phyloP scores from a whole-genome alignment of 768 basidiomycete species.

The Lactarius hengduanensis region DNA sequence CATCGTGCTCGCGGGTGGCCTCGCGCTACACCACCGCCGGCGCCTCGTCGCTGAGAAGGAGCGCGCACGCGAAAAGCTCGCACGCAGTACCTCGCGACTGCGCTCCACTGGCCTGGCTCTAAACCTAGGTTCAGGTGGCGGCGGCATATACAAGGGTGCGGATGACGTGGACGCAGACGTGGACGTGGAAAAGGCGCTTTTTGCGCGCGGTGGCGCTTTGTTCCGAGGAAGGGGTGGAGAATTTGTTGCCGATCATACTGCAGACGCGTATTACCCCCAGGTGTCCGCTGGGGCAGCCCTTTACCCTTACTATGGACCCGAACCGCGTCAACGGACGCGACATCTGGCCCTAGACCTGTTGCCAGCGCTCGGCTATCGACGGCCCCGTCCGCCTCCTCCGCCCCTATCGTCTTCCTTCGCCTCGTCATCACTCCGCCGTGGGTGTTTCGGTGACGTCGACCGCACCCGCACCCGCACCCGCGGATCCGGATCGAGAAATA shows the following conservation, averaged over 20 bases:
- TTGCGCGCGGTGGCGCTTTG: conserved; percentile 6
- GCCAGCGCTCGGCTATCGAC: neutral
- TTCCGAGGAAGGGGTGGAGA: neutral
- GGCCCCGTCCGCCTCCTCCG: neutral
- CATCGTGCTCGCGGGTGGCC: conserved; percentile 32
- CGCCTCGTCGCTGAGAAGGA: conserved; percentile 30
- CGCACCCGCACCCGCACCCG: neutral
- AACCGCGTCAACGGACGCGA: conserved; percentile 16
- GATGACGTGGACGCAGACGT: conserved; percentile 1
- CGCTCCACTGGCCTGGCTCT: conserved; percentile 3
- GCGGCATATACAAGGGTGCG: neutral
- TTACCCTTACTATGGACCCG: conserved; percentile 3
- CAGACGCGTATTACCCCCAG: neutral
- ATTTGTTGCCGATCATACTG: neutral
- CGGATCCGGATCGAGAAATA: neutral
- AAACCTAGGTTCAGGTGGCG: neutral
- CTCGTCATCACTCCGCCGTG: neutral
- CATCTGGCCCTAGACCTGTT: neutral
- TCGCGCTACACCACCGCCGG: conserved; percentile 34
- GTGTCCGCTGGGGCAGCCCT: neutral
- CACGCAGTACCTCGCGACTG: neutral
- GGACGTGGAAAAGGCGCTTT: conserved; percentile 27
- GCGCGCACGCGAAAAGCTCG: conserved; percentile 25
- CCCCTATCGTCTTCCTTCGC: neutral
- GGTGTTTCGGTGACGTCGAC: neutral